Conservation (phyloP, 352 stramenopile species). For the Elongisporangium prolatum region DNA sequence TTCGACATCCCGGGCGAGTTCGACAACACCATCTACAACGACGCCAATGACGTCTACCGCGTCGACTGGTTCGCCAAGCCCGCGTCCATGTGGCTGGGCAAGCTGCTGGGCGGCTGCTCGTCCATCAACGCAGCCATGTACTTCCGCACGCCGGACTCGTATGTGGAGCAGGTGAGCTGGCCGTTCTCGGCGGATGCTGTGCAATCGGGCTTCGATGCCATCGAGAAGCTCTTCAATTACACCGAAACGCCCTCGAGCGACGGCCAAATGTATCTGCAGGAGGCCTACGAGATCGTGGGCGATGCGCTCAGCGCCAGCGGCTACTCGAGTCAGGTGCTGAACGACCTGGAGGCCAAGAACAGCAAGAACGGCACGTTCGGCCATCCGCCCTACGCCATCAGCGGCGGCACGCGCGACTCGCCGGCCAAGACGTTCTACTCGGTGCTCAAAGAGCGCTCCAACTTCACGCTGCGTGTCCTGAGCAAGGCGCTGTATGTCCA, state of each 20-base stretch:
- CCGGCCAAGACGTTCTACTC: constrained; percentile 55
- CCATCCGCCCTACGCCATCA: constrained; percentile 49
- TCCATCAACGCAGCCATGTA: constrained; percentile 80
- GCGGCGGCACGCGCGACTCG: constrained; percentile 35
- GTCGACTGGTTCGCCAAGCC: constrained; percentile 30
- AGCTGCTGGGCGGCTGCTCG: constrained; percentile 72
- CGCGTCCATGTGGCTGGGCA: constrained; percentile 52
- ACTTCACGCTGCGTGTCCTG: constrained; percentile 41
- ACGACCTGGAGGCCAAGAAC: constrained; percentile 37
- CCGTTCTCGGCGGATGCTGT: constrained; percentile 49
- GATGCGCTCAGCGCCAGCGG: constrained; percentile 15
- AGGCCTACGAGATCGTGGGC: constrained; percentile 43
- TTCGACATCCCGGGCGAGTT: constrained; percentile 52
- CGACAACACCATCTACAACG: constrained; percentile 41
- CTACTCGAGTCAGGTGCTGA: constrained; percentile 31
- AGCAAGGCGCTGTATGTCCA: constrained; percentile 44
- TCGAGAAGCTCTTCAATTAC: constrained; percentile 30
- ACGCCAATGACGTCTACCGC: constrained; percentile 36
- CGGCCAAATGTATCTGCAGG: constrained; percentile 36
- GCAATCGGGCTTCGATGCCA: constrained; percentile 43
- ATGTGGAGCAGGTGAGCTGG: constrained; percentile 31
- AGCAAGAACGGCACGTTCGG: constrained; percentile 43
- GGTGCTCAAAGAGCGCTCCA: constrained; percentile 31
- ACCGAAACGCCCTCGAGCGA: constrained; percentile 48
- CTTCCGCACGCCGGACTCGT: constrained; percentile 56